A percentile compares a stretch with the other conserved stretches of the same genome.
These are phyloP conservation scores for Fragaria nilgerrensis DNA, from an alignment of 306 rosid species.

Conservation along the genomic window DNA sequence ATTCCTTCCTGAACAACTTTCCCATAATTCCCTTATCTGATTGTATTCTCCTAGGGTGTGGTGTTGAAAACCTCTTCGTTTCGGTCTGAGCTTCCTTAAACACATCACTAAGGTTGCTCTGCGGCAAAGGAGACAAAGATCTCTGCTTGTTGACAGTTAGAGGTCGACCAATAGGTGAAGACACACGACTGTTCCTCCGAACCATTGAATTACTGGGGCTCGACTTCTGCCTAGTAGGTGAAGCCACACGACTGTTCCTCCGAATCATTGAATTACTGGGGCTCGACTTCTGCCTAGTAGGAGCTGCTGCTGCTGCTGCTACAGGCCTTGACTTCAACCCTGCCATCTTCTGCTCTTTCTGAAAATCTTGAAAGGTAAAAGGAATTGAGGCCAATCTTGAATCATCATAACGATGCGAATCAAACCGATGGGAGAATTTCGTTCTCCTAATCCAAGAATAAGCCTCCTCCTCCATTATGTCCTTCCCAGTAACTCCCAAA, in stretches of 20 bases:
- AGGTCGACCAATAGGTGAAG: slow-evolving; percentile 22
- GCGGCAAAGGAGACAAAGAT: slow-evolving; percentile 75
- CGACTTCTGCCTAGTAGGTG: slow-evolving; percentile 21
- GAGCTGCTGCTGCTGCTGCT: neutral
- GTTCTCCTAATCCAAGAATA: slow-evolving; percentile 89
- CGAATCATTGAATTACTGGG: slow-evolving; percentile 10
- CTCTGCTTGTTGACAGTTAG: slow-evolving; percentile 49
- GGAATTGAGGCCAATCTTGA: slow-evolving; percentile 41
- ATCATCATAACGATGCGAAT: slow-evolving; percentile 75
- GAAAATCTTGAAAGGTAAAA: slow-evolving; percentile 28
- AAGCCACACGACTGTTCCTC: neutral
- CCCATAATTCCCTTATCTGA: slow-evolving; percentile 44
- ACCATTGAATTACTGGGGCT: slow-evolving; percentile 14
- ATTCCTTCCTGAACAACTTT: slow-evolving; percentile 38
- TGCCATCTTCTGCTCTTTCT: slow-evolving; percentile 24
- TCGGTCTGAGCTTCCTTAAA: slow-evolving; percentile 74
- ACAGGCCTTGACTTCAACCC: slow-evolving; percentile 52
- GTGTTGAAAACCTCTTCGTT: slow-evolving; percentile 70
- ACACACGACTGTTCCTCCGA: neutral
- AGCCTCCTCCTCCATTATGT: slow-evolving; percentile 56
- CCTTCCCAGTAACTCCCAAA: slow-evolving; percentile 23
- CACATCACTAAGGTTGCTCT: slow-evolving; percentile 44
- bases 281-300: slow-evolving; percentile 21
- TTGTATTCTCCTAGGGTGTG: slow-evolving; percentile 52
- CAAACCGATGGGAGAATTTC: slow-evolving; percentile 83